Evolutionary conservation across 805 yeast species (phyloP), one percentile per base, ranked within the genome.

Genomic region (Saturnispora sanitii): DNA sequence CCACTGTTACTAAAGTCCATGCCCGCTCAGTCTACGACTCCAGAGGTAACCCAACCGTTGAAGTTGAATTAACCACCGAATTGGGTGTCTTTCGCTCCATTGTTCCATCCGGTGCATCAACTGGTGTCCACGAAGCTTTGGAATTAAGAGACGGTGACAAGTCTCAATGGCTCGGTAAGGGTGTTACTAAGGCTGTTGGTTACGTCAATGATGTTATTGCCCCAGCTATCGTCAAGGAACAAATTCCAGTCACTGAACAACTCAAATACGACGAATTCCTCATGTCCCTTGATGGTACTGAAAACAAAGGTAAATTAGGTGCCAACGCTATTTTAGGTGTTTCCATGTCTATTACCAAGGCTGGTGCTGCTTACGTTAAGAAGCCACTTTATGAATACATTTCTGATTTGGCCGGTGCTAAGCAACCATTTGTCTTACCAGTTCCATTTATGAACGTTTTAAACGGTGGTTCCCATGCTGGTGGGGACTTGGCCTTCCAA

Each of bases 401-500:
- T 65, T 76, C 94, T 54, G 84, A 79, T 57, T 64, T 92, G 51
- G 63, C 96, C 52, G 79, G 76, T 46, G 70, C 94, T 59, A 74
- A 76, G 67, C 67, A 71, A 60, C 90, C 94, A 67, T 92, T 67
- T 67, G 96, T 92, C 46, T 73, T 90, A 65, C 98, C 98, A 67
- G 97, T 92, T 68, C 98, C 98, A 54, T 82, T 92, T 94, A 92
- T 85, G 74, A 90, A 90, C 74, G 98, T 90, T 53, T 76, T 90
- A 68, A 90, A 90, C 81, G 98, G 98, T 77, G 98, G 98, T 70
- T 82, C 95, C 62, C 98, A 90, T 73, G 98, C 98, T 62, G 98
- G 98, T 75, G 98, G 98, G 74, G 81, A 90, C 64, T 75, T 90
- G 55, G 98, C 98, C 59, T 79, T 90, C 82, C 98, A 90, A 77